phyloP scores from a whole-genome alignment of 305 asterid species.

The Fraxinus albicans region DNA sequence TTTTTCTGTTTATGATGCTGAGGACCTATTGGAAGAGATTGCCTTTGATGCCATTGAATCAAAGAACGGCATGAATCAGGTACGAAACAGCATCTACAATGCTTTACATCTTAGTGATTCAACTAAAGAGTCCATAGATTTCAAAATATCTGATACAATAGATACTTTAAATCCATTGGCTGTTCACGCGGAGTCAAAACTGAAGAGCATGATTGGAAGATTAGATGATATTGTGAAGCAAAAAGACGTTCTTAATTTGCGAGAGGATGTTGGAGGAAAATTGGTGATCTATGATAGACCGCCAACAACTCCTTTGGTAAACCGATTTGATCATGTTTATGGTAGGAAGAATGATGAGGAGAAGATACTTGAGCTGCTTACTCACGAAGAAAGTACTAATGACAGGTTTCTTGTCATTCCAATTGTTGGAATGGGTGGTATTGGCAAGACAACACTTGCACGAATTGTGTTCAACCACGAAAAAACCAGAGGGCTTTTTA shows the following conservation, averaged over 20 bases:
- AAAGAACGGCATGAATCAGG: not conserved
- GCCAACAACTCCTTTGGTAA: slow-evolving; percentile 28
- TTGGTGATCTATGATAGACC: not conserved
- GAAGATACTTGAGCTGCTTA: slow-evolving; percentile 16
- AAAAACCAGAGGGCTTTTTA: not conserved
- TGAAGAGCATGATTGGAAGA: not conserved
- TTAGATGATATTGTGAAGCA: not conserved
- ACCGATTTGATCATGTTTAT: slow-evolving; percentile 17
- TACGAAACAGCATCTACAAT: not conserved
- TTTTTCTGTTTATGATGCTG: not conserved
- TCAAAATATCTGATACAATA: not conserved
- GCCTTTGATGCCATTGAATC: not conserved
- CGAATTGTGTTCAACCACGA: slow-evolving; percentile 28
- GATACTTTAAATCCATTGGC: not conserved
- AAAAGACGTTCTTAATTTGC: not conserved
- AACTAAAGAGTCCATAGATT: not conserved
- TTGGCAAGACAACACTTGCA: slow-evolving; percentile 39
- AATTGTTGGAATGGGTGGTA: slow-evolving; percentile 40
- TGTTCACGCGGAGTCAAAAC: not conserved
- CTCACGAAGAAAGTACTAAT: not conserved
- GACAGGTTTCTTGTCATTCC: slow-evolving; percentile 28
- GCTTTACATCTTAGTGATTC: not conserved
- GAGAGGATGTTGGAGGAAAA: not conserved
- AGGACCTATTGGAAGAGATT: not conserved
- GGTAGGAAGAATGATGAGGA: slow-evolving; percentile 32